Base-by-base conservation (phyloP, 768 basidiomycete genomes). In the Podaxis sp. region DNA sequence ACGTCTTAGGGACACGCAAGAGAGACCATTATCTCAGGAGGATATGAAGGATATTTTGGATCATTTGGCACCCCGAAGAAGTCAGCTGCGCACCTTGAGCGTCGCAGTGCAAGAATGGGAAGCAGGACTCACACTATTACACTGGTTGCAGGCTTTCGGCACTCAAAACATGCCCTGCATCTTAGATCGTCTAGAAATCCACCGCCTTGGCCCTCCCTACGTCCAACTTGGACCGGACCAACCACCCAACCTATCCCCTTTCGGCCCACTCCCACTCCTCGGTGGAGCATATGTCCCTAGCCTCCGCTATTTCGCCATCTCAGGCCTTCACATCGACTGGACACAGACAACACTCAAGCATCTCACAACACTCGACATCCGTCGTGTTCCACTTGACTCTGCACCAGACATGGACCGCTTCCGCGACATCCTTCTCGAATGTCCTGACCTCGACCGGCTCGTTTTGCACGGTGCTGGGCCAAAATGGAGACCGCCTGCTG, bases 301-400 rank as follows among this genome's bases (percentile, higher is more conserved):
- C n/a, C 74, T 92, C 9, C 73, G 74, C 30, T 79, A 83, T 66
- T 67, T 90, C 46, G 78, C 82, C 40, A 69, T 89, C 33, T 83
- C 85, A 59, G 87, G 87, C 2, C 73, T 91, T 30, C 78, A 85
- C 64, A 74, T 90, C 63, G 80, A 90, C 71, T 91, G 89, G 85
- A 67, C 74, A 13, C 71, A 71, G 17, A 79, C 85, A 59, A 71
- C 57, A 30, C 69, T 88, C 8, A 67, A 71, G 36, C 84, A 88
- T 66, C 82, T 92, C n/a, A 80, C 80, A 24, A 82, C 81, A 9
- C 77, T 92, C 59, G 89, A 90, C 66, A 74, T 92, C 57, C 83
- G 89, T 42, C 82, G 84, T 28, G 79, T 90, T 59, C 79, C 87
- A 17, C 72, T 85, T 19, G 74, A 84, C 4, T 73, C 80, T 15